A percentile compares a stretch with the other conserved stretches of the same genome.
phyloP scores from a whole-genome alignment of 495 filamentous ascomycete species.

The Bryoglossum gracile region DNA sequence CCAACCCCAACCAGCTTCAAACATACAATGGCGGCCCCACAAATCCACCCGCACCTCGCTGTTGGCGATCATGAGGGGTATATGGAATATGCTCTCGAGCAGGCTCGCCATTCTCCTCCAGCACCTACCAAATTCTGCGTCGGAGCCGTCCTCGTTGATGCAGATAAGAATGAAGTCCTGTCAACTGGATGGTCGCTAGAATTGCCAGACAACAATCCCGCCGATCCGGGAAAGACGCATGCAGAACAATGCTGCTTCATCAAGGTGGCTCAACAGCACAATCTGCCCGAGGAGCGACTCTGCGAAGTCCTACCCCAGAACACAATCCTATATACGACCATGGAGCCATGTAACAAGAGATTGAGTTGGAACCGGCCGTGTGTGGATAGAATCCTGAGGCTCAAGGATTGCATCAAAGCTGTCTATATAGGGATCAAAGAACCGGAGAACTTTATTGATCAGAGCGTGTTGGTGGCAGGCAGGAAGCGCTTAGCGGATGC shows the following conservation, averaged over 20 bases:
- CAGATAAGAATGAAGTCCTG: slow-evolving; percentile 52
- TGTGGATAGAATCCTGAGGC: slow-evolving; percentile 68
- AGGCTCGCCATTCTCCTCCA: slow-evolving; percentile 68
- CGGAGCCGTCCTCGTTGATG: slow-evolving; percentile 69
- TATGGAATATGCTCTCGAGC: slow-evolving; percentile 63
- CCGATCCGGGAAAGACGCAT: slow-evolving; percentile 49
- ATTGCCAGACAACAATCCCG: slow-evolving; percentile 58
- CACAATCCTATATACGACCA: slow-evolving; percentile 78
- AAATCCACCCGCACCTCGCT: slow-evolving; percentile 27
- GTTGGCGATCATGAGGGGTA: slow-evolving; percentile 51
- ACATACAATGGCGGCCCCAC: slow-evolving; percentile 20
- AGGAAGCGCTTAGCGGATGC: slow-evolving; percentile 56
- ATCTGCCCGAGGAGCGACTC: slow-evolving; percentile 33
- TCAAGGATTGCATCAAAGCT: slow-evolving; percentile 52
- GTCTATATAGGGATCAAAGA: slow-evolving; percentile 84
- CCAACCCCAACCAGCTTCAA: too few relatives aligned
- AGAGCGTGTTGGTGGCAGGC: slow-evolving; percentile 60
- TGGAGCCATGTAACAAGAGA: slow-evolving; percentile 82
- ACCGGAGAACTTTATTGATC: slow-evolving; percentile 74
- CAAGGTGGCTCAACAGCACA: slow-evolving; percentile 52
- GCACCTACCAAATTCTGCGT: slow-evolving; percentile 88
- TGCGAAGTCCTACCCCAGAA: slow-evolving; percentile 40
- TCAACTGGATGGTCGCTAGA: slow-evolving; percentile 86
- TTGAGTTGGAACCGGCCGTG: slow-evolving; percentile 76
- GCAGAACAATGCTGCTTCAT: slow-evolving; percentile 84